Evolutionary conservation across 2,329 filamentous ascomycete genomes (phyloP), one percentile per base, ranked within the genome.

Genomic region (Hypocrella siamensis): DNA sequence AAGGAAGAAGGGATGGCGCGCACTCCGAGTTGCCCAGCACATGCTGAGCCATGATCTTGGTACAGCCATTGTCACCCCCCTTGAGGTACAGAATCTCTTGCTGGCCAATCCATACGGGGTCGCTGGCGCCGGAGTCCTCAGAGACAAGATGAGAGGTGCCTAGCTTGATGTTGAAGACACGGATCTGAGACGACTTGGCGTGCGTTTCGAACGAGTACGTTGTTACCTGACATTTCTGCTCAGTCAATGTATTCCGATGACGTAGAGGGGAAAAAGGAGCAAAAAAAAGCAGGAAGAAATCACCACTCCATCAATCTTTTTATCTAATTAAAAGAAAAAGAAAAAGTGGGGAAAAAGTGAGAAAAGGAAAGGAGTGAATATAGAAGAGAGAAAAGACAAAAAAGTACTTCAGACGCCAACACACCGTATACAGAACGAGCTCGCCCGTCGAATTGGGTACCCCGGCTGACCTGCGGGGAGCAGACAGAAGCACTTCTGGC

Each of bases 131-230:
- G 17, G 64, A 48, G 39, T 81, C 71, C 32, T 78, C 67, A 29
- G 72, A 77, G 9, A 93, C 60, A 10, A 75, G 53, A 4, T 63
- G 70, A 4, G 76, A 76, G 31, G 77, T 64, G 21, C 78, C 76
- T 6, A 68, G 71, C 28, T 66, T 58, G 36, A 85, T 63, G 42
- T 88, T 74, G 26, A 93, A 58, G 17, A 88, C 53, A 14, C 76
- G 70, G 42, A 79, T 75, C 56, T 85, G 76, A 37, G 61, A 65
- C 5, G 65, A 69, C 48, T 77, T 79, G 29, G 65, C 63, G 48
- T 92, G 83, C 1, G 70, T 65, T 25, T 79, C 64, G 52, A 93
- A 93, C 5, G 75, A 86, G 53, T 93, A 93, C 2, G 76, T 73
- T 1, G 79, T 81, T 12, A 75, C 61, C 52, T 75, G 14, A 29